phyloP scores from a whole-genome alignment of 1,284 basidiomycete species.

The Tilletia caries region DNA sequence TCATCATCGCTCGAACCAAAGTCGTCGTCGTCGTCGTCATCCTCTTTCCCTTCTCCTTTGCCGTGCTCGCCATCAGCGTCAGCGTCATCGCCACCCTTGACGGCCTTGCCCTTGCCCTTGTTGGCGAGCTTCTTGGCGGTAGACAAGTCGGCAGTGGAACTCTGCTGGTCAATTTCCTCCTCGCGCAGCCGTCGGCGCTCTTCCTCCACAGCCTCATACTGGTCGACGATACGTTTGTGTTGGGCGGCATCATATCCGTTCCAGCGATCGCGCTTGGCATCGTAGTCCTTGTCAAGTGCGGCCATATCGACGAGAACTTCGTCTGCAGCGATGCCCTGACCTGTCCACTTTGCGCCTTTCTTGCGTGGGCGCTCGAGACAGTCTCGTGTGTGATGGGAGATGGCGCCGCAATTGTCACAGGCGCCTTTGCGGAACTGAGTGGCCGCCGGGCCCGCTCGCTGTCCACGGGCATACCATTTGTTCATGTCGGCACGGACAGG shows the following conservation, averaged over 20 bases:
- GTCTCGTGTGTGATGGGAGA: conserved; percentile 86
- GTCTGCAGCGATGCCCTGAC: conserved; percentile 83
- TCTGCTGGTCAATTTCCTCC: conserved; percentile 94
- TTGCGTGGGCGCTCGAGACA: conserved; percentile 94
- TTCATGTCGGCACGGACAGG: conserved; percentile 69
- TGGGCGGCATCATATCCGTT: conserved; percentile 91
- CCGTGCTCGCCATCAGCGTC: conserved; percentile 5
- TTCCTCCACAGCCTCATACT: conserved; percentile 84
- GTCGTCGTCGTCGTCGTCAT: conserved; percentile 26
- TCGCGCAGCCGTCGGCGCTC: conserved; percentile 84
- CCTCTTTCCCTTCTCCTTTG: neutral
- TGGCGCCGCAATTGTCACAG: conserved; percentile 96
- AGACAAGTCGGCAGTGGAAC: conserved; percentile 52
- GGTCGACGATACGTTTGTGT: conserved; percentile 82
- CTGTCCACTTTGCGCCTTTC: conserved; percentile 90
- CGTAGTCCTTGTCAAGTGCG: conserved; percentile 65
- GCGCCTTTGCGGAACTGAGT: conserved; percentile 97
- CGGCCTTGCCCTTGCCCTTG: conserved; percentile 59
- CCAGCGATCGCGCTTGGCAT: conserved; percentile 95
- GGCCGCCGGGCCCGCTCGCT: conserved; percentile 77
- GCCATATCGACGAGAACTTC: conserved; percentile 78
- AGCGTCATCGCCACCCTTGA: conserved; percentile 14
- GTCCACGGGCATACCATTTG: conserved; percentile 89
- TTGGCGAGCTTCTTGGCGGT: conserved; percentile 79
- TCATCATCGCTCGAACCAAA: conserved; percentile 82